These are phyloP conservation scores for Xylaria sp. DNA, from an alignment of 2,329 filamentous ascomycete species.

Conservation along the genomic window DNA sequence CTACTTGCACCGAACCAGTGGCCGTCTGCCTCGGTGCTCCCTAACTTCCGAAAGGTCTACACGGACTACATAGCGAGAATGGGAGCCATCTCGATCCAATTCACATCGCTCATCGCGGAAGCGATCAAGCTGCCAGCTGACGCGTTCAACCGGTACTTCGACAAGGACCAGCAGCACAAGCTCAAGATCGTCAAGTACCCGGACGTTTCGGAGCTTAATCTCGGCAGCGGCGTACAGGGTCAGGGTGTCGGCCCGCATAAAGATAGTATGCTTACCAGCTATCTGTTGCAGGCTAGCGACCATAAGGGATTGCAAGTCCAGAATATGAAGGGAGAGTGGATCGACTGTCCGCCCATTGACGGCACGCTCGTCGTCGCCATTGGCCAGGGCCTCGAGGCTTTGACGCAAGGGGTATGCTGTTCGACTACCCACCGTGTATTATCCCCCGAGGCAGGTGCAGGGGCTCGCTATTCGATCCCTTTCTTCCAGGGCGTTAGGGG, in stretches of 20 bases:
- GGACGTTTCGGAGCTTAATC: slow-evolving; percentile 70
- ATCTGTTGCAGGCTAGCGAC: slow-evolving; percentile 81
- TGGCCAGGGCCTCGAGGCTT: slow-evolving; percentile 85
- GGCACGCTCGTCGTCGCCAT: slow-evolving; percentile 89
- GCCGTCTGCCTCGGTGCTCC: slow-evolving; percentile 73
- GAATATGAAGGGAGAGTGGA: slow-evolving; percentile 81
- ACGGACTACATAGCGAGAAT: slow-evolving; percentile 81
- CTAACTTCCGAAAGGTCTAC: slow-evolving; percentile 74
- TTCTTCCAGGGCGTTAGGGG: slow-evolving; percentile 90
- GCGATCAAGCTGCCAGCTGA: slow-evolving; percentile 76
- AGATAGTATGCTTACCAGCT: slow-evolving; percentile 84
- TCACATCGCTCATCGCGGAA: slow-evolving; percentile 85
- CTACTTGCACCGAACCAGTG: slow-evolving; percentile 83
- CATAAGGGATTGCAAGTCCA: slow-evolving; percentile 85
- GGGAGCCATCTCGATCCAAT: slow-evolving; percentile 76
- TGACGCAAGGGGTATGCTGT: slow-evolving; percentile 85
- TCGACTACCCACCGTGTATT: slow-evolving; percentile 86
- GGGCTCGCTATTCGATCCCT: slow-evolving; percentile 81
- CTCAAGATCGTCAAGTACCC: slow-evolving; percentile 91
- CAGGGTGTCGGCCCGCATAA: slow-evolving; percentile 83
- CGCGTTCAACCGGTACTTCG: slow-evolving; percentile 84
- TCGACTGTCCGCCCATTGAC: slow-evolving; percentile 80
- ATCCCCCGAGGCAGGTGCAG: slow-evolving; percentile 75
- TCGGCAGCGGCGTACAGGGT: slow-evolving; percentile 54
- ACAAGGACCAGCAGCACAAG: slow-evolving; percentile 80